Conservation (phyloP, 345 rosid genomes). For the Acer yangbiense region DNA sequence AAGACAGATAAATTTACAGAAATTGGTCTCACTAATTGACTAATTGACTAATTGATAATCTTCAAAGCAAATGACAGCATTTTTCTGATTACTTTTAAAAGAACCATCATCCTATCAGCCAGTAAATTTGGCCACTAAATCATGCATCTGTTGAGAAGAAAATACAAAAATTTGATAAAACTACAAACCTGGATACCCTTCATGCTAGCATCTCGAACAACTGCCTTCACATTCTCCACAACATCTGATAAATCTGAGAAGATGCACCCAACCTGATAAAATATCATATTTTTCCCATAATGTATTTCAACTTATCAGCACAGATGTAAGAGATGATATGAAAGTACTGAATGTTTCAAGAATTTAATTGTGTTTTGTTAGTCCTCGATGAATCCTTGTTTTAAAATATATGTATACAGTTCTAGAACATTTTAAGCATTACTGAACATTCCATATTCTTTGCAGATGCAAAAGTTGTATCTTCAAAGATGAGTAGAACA, state of each 20-base stretch:
- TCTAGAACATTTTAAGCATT: neutral
- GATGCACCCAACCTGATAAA: constrained; percentile 65
- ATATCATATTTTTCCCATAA: constrained; percentile 10
- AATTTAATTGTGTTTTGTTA: neutral
- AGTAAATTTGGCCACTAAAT: neutral
- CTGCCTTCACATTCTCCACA: constrained; percentile 49
- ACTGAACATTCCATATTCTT: neutral
- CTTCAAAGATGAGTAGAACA: neutral
- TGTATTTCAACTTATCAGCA: neutral
- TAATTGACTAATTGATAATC: constrained; percentile 16
- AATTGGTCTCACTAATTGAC: constrained; percentile 6
- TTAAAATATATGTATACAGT: neutral
- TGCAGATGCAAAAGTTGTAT: neutral
- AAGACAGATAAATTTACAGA: constrained; percentile 11
- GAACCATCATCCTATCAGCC: constrained; percentile 11
- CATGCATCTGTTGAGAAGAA: neutral
- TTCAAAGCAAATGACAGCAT: neutral
- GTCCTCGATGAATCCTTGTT: neutral
- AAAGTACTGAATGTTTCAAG: neutral
- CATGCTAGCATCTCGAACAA: constrained; percentile 31
- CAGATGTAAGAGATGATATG: neutral
- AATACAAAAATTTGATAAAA: constrained; percentile 13
- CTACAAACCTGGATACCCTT: constrained; percentile 53
- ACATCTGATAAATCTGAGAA: constrained; percentile 50
- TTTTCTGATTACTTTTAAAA: constrained; percentile 10